Conservation (phyloP, 2,329 filamentous ascomycete species). For the Ascochyta lentis region DNA sequence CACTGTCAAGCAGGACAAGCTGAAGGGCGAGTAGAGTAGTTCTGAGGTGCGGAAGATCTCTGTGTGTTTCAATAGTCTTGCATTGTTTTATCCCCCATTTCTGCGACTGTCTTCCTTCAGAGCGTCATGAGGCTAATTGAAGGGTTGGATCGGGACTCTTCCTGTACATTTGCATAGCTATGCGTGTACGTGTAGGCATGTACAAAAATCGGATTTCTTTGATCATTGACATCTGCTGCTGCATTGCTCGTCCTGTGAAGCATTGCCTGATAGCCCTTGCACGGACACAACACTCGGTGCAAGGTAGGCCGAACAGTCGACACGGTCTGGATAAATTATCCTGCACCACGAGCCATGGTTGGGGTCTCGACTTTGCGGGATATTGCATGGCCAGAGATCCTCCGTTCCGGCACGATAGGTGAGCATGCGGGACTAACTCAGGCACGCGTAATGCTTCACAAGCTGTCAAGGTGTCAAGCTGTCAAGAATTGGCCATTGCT, state of each 20-base stretch:
- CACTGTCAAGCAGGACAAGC: conserved; percentile 67
- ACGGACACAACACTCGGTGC: conserved; percentile 16
- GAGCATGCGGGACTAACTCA: conserved; percentile 6
- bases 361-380: conserved; percentile 13
- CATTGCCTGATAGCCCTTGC: not conserved
- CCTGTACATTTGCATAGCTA: conserved; percentile 37
- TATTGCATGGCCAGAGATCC: conserved; percentile 13
- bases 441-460: conserved; percentile 3
- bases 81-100: conserved; percentile 27
- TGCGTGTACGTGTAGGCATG: conserved; percentile 41
- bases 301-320: conserved; percentile 17
- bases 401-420: conserved; percentile 16
- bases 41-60: conserved; percentile 1
- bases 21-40: conserved; percentile 65
- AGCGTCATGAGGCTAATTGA: conserved; percentile 12
- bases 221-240: not conserved
- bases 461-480: not conserved
- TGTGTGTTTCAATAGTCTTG: conserved; percentile 17
- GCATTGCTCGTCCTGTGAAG: not conserved
- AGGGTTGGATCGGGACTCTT: conserved; percentile 25
- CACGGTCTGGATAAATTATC: conserved; percentile 9
- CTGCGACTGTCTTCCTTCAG: conserved; percentile 10
- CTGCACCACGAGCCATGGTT: not conserved
- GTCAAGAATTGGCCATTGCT: not conserved
- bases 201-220: conserved; percentile 35